These are phyloP conservation scores for Globisporangium camurandrum DNA, from an alignment of 352 stramenopile species.

Conservation along the genomic window DNA sequence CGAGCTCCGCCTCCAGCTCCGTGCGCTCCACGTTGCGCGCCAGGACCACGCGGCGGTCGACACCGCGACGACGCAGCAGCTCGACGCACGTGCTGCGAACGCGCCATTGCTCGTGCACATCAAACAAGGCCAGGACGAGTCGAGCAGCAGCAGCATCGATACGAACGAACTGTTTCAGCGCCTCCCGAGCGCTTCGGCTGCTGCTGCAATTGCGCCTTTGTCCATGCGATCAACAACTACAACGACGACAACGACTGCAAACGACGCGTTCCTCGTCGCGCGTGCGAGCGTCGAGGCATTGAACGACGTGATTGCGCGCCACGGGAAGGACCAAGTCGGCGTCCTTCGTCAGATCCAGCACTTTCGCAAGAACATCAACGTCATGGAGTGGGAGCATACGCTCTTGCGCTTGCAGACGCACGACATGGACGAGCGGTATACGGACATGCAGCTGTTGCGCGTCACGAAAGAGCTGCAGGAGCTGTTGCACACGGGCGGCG, in stretches of 20 bases:
- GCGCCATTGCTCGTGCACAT: constrained; percentile 81
- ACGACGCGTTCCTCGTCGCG: constrained; percentile 67
- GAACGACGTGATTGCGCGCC: constrained; percentile 82
- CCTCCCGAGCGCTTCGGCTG: too few relatives aligned
- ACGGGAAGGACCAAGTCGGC: constrained; percentile 82
- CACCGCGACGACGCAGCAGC: constrained; percentile 14
- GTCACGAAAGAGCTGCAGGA: constrained; percentile 92
- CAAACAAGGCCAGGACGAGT: constrained; percentile 90
- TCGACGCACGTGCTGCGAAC: constrained; percentile 41
- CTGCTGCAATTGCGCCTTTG: too few relatives aligned
- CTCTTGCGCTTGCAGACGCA: constrained; percentile 71
- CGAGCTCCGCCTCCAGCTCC: constrained; percentile 35
- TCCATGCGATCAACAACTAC: too few relatives aligned
- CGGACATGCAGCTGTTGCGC: constrained; percentile 88
- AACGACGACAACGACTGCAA: neutral
- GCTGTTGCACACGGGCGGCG: constrained; percentile 79
- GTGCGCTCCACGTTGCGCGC: constrained; percentile 28
- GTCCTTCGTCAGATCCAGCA: constrained; percentile 88
- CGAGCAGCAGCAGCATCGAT: constrained; percentile 33
- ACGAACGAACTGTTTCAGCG: constrained; percentile 36
- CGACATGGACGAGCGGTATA: constrained; percentile 90
- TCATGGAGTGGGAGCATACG: constrained; percentile 90
- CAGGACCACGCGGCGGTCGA: constrained; percentile 19
- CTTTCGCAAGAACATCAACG: constrained; percentile 92
- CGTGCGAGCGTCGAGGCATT: constrained; percentile 72